phyloP scores from a whole-genome alignment of 306 rosid genomes.

The Neltuma alba region DNA sequence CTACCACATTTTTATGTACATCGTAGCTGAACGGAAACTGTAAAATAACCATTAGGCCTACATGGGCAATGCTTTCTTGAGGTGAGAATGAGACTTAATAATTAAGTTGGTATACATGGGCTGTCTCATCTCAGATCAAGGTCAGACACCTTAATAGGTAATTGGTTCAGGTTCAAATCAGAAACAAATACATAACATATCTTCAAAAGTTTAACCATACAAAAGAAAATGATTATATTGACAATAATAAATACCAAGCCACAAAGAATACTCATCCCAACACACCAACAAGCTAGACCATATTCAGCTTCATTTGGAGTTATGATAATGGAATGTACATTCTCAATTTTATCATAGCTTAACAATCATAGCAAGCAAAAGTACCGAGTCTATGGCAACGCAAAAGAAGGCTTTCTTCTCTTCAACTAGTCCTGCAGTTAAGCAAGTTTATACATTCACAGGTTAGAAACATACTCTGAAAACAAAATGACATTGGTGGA shows the following conservation, averaged over 20 bases:
- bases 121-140: constrained; percentile 19
- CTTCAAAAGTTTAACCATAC: constrained; percentile 7
- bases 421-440: constrained; percentile 71
- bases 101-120: background rate
- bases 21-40: background rate
- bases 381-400: constrained; percentile 87
- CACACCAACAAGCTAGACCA: constrained; percentile 7
- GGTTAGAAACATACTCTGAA: constrained; percentile 2
- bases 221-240: background rate
- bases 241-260: constrained; percentile 10
- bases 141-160: background rate
- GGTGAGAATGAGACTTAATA: background rate
- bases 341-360: constrained; percentile 5
- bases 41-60: constrained; percentile 4
- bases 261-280: constrained; percentile 3
- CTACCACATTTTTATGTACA: constrained; percentile 9
- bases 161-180: constrained; percentile 22
- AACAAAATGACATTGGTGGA: background rate
- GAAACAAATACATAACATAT: constrained; percentile 11
- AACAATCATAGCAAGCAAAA: constrained; percentile 16
- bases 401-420: constrained; percentile 56
- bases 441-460: background rate
- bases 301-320: constrained; percentile 29
- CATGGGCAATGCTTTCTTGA: background rate
- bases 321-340: constrained; percentile 14